A percentile compares a stretch with the other conserved stretches of the same genome.
Conservation (phyloP, 225 moss, liverwort and hornwort genomes). For the Physcomitrium patens region DNA sequence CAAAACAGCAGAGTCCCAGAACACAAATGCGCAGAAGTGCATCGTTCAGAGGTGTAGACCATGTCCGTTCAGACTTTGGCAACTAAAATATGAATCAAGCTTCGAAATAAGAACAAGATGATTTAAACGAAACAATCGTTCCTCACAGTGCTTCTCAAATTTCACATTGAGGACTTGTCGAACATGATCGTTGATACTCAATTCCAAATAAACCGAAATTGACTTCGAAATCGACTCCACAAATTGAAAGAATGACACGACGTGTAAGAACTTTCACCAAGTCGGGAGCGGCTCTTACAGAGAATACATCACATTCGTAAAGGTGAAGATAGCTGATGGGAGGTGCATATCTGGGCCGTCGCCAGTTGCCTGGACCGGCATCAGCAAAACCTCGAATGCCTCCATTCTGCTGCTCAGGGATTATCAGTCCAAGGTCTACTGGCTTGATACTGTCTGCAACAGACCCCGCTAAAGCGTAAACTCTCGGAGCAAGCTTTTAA, state of each 20-base stretch:
- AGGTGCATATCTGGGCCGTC: constrained; percentile 75
- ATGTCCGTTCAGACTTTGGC: constrained; percentile 3
- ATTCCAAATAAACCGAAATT: constrained; percentile 1
- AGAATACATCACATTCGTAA: constrained; percentile 90
- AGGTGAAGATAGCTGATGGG: constrained; percentile 93
- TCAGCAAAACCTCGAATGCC: constrained; percentile 64
- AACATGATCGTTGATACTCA: not conserved
- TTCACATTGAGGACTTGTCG: not conserved
- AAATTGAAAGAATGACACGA: not conserved
- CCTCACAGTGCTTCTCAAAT: not conserved
- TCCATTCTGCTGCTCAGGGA: constrained; percentile 59
- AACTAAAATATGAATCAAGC: not conserved
- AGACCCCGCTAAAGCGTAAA: not conserved
- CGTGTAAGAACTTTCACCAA: not conserved
- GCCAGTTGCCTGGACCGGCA: constrained; percentile 71
- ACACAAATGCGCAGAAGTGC: constrained; percentile 1
- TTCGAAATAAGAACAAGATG: constrained; percentile 5
- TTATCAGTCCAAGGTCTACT: constrained; percentile 77
- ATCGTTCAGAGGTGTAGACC: not conserved
- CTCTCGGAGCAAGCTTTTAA: constrained; percentile 6
- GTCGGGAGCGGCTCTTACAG: constrained; percentile 46
- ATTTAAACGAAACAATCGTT: too few species aligned
- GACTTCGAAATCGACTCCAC: constrained; percentile 1
- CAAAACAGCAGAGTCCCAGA: not conserved
- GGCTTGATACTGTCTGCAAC: constrained; percentile 68